Evolutionary conservation across 2,329 filamentous ascomycete genomes (phyloP).

Genomic region (Claviceps sp.): DNA sequence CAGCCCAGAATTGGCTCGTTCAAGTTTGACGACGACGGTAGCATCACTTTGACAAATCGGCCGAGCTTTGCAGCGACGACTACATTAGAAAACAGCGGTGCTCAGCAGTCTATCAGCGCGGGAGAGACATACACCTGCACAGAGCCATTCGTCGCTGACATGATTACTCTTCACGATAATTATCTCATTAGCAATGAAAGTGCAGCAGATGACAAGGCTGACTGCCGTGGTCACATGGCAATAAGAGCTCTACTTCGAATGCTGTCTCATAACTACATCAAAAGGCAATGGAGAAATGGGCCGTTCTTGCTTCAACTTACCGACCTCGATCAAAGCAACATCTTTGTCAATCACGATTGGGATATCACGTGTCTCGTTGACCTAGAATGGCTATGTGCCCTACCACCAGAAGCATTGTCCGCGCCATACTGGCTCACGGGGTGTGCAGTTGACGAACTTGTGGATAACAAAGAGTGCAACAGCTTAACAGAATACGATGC

Average conservation of each 20-base stretch:
- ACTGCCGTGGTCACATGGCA: slow-evolving; percentile 18
- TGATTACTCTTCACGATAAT: slow-evolving; percentile 13
- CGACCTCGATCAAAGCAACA: slow-evolving; percentile 21
- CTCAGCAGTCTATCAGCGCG: slow-evolving; percentile 15
- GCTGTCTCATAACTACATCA: slow-evolving; percentile 13
- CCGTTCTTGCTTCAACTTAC: slow-evolving; percentile 18
- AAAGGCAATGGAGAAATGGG: slow-evolving; percentile 11
- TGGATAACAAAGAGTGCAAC: slow-evolving; percentile 1
- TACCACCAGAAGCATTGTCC: slow-evolving; percentile 9
- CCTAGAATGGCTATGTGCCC: slow-evolving; percentile 21
- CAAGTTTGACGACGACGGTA: slow-evolving; percentile 17
- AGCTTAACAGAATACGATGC: slow-evolving; percentile 7
- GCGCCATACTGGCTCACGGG: slow-evolving; percentile 13
- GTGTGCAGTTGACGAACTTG: slow-evolving; percentile 8
- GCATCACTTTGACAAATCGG: slow-evolving; percentile 15
- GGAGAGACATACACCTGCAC: slow-evolving; percentile 17
- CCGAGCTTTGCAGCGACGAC: slow-evolving; percentile 13
- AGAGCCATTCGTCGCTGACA: slow-evolving; percentile 15
- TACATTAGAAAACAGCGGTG: slow-evolving; percentile 21
- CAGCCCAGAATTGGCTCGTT: slow-evolving; percentile 18
- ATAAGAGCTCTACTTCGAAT: slow-evolving; percentile 11
- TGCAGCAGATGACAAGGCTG: slow-evolving; percentile 10
- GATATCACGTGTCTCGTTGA: slow-evolving; percentile 21
- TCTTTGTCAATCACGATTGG: slow-evolving; percentile 23
- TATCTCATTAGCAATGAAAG: slow-evolving; percentile 14